A percentile compares a stretch with the other conserved stretches of the same genome.
Evolutionary conservation across 1,284 basidiomycete genomes (phyloP).

Genomic region (Malassezia restricta): DNA sequence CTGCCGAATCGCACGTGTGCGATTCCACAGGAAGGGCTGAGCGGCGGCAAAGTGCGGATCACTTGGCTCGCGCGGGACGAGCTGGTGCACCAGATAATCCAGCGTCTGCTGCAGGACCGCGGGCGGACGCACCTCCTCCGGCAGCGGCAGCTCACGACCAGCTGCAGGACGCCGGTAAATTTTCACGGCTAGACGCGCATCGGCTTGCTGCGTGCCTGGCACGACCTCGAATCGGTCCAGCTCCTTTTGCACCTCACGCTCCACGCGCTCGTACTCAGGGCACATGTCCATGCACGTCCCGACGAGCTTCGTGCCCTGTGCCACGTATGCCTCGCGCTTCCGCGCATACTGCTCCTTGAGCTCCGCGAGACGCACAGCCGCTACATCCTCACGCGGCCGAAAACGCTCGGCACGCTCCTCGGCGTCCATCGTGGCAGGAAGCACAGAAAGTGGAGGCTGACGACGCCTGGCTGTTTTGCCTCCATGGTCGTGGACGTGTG

Average conservation of each 20-base stretch:
- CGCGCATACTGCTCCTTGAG: conserved; percentile 54
- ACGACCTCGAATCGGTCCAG: conserved; percentile 68
- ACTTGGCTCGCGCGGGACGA: conserved; percentile 55
- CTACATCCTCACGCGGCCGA: conserved; percentile 9
- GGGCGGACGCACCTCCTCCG: conserved; percentile 83
- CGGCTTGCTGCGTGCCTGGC: conserved; percentile 55
- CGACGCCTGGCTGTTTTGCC: neutral
- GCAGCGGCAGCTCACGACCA: conserved; percentile 70
- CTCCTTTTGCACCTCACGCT: conserved; percentile 78
- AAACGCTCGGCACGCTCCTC: conserved; percentile 13
- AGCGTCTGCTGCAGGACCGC: conserved; percentile 68
- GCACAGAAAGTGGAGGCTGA: neutral
- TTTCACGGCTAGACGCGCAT: conserved; percentile 78
- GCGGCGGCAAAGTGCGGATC: conserved; percentile 56
- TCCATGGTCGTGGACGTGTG: conserved; percentile 6
- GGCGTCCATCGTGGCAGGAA: neutral
- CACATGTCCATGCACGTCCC: conserved; percentile 92
- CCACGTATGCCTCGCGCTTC: conserved; percentile 66
- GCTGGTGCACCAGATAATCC: conserved; percentile 76
- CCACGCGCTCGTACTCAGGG: conserved; percentile 78
- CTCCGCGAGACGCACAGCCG: conserved; percentile 19
- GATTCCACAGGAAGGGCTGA: conserved; percentile 78
- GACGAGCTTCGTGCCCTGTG: conserved; percentile 69
- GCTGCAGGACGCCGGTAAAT: conserved; percentile 81
- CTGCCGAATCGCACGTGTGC: conserved; percentile 75